Evolutionary conservation across 441 rosid genomes (phyloP), one percentile per base, ranked within the genome.

Genomic region (Sinapis alba): DNA sequence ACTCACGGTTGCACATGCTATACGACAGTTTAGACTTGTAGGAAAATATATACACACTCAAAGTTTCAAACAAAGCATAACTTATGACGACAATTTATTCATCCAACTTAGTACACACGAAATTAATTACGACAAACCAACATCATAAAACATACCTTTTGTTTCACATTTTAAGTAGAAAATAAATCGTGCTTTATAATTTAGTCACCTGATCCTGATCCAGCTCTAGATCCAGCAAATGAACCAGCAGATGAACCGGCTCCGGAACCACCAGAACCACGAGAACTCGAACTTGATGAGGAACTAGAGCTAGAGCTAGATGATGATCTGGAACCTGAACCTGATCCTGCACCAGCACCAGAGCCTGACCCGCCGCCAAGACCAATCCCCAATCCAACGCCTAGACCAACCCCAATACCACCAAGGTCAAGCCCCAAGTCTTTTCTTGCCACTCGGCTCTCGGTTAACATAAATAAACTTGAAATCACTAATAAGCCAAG

Each of bases 171-270:
- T 68, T 34, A 18, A 45, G 32, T 57, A 57, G 9, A 4, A 50
- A 10, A 19, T 3, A 0, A 11, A 27, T 13, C 45, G 13, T 10
- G 1, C 45, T 1, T 11, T 19, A 8, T 38, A 11, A 21, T 58
- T 71, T 26, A 77, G 62, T 65, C 71, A 58, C 74, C 69, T 21
- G 81, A 82, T 4, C 92, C 85, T 1, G 94, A 84, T 6, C 92
- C 90, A 1, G 91, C 88, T 72, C 90, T 76, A 2, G 97, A 89
- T 6, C 91, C 92, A 2, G 96, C 89, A 12, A n/a, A 73, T 16
- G 96, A 92, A 51, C 93, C 92, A 0, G 94, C 93, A 18, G 80
- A 85, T 7, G 97, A 93, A 10, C 97, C 92, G 0, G 92, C 91
- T 10, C 66, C 71, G 12, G 72, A 73, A 9, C 72, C 78, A 78